A percentile compares a stretch with the other conserved stretches of the same genome.
Conservation (phyloP, 495 filamentous ascomycete species). For the Collariella sp. region DNA sequence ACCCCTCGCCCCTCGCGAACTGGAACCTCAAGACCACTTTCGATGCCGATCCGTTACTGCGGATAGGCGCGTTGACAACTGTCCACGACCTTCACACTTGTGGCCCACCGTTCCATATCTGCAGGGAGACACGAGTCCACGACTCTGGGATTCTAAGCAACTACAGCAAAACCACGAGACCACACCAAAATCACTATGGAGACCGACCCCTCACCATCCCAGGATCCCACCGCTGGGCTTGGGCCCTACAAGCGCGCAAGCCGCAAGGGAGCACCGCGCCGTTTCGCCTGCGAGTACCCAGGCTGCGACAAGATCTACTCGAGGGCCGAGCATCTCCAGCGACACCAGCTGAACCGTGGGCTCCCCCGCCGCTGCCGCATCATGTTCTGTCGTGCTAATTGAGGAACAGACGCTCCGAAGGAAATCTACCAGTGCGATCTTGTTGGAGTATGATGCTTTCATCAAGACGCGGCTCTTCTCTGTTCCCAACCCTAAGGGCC, state of each 20-base stretch:
- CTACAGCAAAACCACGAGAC: neutral
- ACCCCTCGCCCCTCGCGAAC: neutral
- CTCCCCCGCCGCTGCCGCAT: neutral
- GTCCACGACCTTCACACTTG: neutral
- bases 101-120: neutral
- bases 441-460: constrained; percentile 40
- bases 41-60: neutral
- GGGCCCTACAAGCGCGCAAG: constrained; percentile 41
- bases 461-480: neutral
- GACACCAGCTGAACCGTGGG: constrained; percentile 42
- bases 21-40: neutral
- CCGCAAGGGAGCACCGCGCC: constrained; percentile 40
- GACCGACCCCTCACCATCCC: constrained; percentile 2
- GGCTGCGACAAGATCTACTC: constrained; percentile 94
- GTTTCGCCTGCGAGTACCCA: constrained; percentile 72
- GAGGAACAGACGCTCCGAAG: constrained; percentile 80
- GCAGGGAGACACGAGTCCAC: neutral
- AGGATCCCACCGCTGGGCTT: constrained; percentile 2
- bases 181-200: constrained; percentile 6
- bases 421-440: constrained; percentile 93
- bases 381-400: constrained; percentile 14
- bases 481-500: neutral
- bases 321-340: constrained; percentile 82
- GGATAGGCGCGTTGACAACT: constrained; percentile 3
- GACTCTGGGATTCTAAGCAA: neutral